Base-by-base conservation (phyloP, 441 rosid genomes). In the Flueggea neowawraea region DNA sequence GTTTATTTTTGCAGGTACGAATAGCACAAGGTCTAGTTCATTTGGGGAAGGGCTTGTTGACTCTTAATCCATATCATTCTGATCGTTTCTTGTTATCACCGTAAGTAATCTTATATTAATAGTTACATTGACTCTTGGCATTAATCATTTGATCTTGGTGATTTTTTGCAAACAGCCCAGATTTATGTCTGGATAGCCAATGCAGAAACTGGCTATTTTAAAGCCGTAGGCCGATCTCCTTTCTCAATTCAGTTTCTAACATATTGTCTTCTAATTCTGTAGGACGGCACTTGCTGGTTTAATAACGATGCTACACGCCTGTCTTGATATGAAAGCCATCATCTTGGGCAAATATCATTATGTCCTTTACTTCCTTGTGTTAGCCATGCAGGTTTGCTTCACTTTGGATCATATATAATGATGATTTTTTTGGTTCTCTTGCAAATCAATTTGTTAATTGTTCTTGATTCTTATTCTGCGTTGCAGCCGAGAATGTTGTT, bases 21-120 rank as follows among this genome's bases (percentile, higher is more conserved):
- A 86, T 91, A 75, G 97, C 97, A 60, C 99, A 94, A 75, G 97
- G 97, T 57, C 76, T 91, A 39, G 97, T 86, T 61, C 96, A 94
- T 75, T 65, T 94, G 77, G 99, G 97, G 67, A 94, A 91, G 74
- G 99, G 99, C 56, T 83, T 94, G 44, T 71, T 94, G 80, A 94
- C 94, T 63, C 89, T 94, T 36, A 89, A 78, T 61, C 99, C 99
- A 1, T 91, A 86, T 67, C 99, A 95, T 74, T 95, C 97, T 8
- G 97, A 91, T 64, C 87, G 94, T 44, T 80, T 86, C 67, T 80
- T 94, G 72, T 80, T 86, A 56, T 86, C 97, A 7, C 99, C 92
- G 97, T 91, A 73, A 80, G 96, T 80, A 12, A 14, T 55, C 22
- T 60, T 63, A 5, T 7, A 3, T 12, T 8, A n/a, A n/a, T 51